These are phyloP conservation scores for Lignosus rhinocerotis DNA, from an alignment of 1,284 basidiomycete species.

Conservation along the genomic window DNA sequence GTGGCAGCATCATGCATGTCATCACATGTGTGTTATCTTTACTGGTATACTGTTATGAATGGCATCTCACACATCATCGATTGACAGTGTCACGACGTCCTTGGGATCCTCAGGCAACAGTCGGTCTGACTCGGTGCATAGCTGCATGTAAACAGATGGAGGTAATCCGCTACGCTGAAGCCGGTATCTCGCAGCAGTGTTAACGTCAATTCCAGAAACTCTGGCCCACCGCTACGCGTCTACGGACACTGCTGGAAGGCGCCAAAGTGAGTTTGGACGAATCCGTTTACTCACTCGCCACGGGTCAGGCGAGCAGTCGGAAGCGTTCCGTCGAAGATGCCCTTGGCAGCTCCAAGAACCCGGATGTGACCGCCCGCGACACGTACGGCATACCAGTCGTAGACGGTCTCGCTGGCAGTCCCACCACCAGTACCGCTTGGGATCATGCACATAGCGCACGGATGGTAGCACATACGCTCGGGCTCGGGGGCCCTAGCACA, in stretches of 20 bases:
- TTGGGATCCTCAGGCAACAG: slow-evolving; percentile 65
- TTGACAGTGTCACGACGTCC: slow-evolving; percentile 63
- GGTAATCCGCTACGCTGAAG: slow-evolving; percentile 40
- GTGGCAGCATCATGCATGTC: slow-evolving; percentile 76
- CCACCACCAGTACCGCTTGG: slow-evolving; percentile 31
- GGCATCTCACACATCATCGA: slow-evolving; percentile 4
- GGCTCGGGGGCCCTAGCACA: slow-evolving; percentile 58
- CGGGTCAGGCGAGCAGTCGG: slow-evolving; percentile 39
- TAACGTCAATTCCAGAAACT: slow-evolving; percentile 34
- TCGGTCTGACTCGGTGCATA: slow-evolving; percentile 70
- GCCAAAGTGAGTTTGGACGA: slow-evolving; percentile 59
- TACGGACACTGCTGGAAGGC: slow-evolving; percentile 71
- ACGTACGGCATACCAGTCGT: slow-evolving; percentile 35
- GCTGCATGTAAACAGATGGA: slow-evolving; percentile 70
- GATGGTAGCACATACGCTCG: slow-evolving; percentile 72
- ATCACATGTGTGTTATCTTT: slow-evolving; percentile 51
- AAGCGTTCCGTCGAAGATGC: slow-evolving; percentile 70
- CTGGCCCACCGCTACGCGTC: slow-evolving; percentile 77
- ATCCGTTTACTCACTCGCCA: slow-evolving; percentile 36
- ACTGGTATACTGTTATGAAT: neutral
- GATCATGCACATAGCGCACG: slow-evolving; percentile 59
- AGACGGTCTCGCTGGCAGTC: slow-evolving; percentile 10
- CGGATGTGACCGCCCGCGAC: slow-evolving; percentile 48
- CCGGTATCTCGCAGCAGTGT: neutral
- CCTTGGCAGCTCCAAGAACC: slow-evolving; percentile 55